A percentile compares a stretch with the other conserved stretches of the same genome.
Conservation (phyloP, 306 rosid species). For the Heteromeles arbutifolia region DNA sequence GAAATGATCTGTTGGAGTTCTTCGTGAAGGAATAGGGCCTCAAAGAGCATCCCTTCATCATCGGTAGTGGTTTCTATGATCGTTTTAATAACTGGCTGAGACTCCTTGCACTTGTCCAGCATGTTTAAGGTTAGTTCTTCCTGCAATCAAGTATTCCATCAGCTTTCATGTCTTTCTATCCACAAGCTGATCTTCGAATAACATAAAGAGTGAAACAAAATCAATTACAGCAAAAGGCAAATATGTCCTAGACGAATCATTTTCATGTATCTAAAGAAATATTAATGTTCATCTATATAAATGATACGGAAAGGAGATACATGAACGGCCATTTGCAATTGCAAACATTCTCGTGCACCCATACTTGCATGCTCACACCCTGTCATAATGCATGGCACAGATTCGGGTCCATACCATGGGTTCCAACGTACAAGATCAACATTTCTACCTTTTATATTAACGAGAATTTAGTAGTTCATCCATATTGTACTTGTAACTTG, state of each 20-base stretch:
- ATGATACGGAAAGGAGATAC: background rate
- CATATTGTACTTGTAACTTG: background rate
- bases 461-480: background rate
- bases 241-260: background rate
- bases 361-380: background rate
- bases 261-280: background rate
- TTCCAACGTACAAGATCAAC: background rate
- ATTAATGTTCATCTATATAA: background rate
- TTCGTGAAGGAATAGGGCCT: slow-evolving; percentile 73
- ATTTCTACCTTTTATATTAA: background rate
- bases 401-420: background rate
- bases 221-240: background rate
- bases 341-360: no score
- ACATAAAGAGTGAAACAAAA: background rate
- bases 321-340: background rate
- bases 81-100: slow-evolving; percentile 51
- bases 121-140: slow-evolving; percentile 65
- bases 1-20: slow-evolving; percentile 66
- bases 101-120: slow-evolving; percentile 67
- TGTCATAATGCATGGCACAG: no score
- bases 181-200: background rate
- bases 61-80: slow-evolving; percentile 63
- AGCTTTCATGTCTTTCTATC: background rate
- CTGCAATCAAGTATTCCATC: slow-evolving; percentile 31
- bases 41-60: slow-evolving; percentile 70